Conservation (phyloP, 139 green algal species). For the Pleodorina starrii region DNA sequence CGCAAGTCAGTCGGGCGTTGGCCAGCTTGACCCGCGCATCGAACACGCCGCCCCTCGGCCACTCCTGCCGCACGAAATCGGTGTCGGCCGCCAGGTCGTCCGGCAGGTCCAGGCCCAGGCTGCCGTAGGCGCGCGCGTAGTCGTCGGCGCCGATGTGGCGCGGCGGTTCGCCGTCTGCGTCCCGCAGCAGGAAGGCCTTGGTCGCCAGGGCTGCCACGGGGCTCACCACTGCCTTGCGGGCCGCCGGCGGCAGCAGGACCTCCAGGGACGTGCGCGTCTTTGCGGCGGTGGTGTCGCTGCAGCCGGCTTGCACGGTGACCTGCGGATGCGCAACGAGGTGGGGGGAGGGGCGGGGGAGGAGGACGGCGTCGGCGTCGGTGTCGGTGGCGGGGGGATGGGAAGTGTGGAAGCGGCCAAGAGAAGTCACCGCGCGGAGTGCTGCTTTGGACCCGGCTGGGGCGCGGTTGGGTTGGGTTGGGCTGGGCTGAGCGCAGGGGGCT, state of each 20-base stretch:
- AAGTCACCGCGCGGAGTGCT: too few relatives aligned
- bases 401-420: too few relatives aligned
- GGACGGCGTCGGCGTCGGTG: too few relatives aligned
- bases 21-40: background rate
- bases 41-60: background rate
- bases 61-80: background rate
- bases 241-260: background rate
- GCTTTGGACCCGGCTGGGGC: too few relatives aligned
- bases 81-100: background rate
- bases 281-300: background rate
- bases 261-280: background rate
- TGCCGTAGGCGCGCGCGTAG: background rate
- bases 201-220: background rate
- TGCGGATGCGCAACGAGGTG: background rate
- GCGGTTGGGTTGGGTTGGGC: too few relatives aligned
- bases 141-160: background rate
- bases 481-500: too few relatives aligned
- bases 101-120: background rate
- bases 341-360: background rate
- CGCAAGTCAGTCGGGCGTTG: background rate
- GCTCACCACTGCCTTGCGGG: background rate
- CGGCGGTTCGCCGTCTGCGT: background rate
- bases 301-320: slow-evolving; percentile 5
- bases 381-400: too few relatives aligned
- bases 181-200: background rate